Evolutionary conservation across 2,329 filamentous ascomycete species (phyloP), one percentile per base, ranked within the genome.

Genomic region (Botryotinia globosa): DNA sequence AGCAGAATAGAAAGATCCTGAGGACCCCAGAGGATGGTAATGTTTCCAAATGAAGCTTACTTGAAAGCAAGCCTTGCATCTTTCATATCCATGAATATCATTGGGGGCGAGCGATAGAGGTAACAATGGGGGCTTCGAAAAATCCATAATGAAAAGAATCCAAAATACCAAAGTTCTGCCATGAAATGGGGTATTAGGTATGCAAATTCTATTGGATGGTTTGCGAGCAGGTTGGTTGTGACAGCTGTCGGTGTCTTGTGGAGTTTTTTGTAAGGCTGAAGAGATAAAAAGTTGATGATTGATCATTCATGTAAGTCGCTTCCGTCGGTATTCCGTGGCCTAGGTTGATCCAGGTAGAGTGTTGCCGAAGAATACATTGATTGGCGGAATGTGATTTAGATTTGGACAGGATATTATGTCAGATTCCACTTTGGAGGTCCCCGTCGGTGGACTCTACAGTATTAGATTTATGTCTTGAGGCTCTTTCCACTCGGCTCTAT

Each of bases 1-100:
- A 72, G 18, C 62, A 37, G 58, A 68, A 72, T 6, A 68, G 70
- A 54, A 59, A 68, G 54, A 59, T 68, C 54, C 48, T 68, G 68
- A 39, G 70, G 63, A 61, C 70, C 61, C 42, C 70, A 67, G 70
- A 61, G 54, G 54, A 72, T 68, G 54, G 51, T 8, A 32, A 32
- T 20, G 42, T 51, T 68, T 16, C 54, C 48, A 51, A 34, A 68
- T 61, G 34, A 16, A 63, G 45, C 45, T 58, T 69, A 39, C 29
- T 45, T 45, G 14, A 63, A 29, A 32, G 37, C n/a, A 20, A 39
- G n/a, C 56, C 44, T 51, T 69, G 37, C 42, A 37, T 32, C n/a
- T 58, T 72, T 54, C 56, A 56, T 20, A 54, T 69, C 22, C 56
- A 56, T 56, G 65, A 62, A 63, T 62, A 39, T 63, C 37, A 62